Percentiles rank a stretch among this genome's conserved stretches.
phyloP scores from a whole-genome alignment of 192 early-diverging fungal species.

The Gamsiella multidivaricata region DNA sequence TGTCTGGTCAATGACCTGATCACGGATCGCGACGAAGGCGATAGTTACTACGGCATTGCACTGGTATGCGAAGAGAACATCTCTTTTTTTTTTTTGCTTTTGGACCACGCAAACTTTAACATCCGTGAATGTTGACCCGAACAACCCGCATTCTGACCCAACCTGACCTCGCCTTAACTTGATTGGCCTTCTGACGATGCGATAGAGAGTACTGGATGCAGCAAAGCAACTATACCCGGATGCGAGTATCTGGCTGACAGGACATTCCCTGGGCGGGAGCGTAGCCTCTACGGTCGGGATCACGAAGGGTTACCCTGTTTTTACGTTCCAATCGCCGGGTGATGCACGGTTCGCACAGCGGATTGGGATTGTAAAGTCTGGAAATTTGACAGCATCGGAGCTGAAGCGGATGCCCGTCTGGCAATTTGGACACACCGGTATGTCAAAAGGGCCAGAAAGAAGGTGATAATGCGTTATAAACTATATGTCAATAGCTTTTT shows the following conservation, averaged over 20 bases:
- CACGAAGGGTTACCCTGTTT: constrained; percentile 80
- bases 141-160: no score
- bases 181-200: neutral
- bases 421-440: constrained; percentile 85
- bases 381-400: constrained; percentile 23
- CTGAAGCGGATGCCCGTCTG: constrained; percentile 76
- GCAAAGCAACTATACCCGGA: constrained; percentile 70
- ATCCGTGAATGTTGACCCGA: no score
- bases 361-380: constrained; percentile 55
- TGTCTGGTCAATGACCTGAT: constrained; percentile 62
- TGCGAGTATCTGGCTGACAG: constrained; percentile 80
- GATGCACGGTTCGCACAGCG: constrained; percentile 78
- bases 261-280: constrained; percentile 83
- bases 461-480: no score
- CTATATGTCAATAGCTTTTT: no score
- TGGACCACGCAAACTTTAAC: neutral
- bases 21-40: constrained; percentile 57
- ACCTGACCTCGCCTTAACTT: neutral
- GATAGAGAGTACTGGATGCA: constrained; percentile 74
- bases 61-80: constrained; percentile 41
- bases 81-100: neutral
- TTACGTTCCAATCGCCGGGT: constrained; percentile 86
- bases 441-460: no score
- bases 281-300: constrained; percentile 76
- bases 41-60: constrained; percentile 61